A percentile compares a stretch with the other conserved stretches of the same genome.
These are phyloP conservation scores for Candida hispaniensis DNA, from an alignment of 805 yeast species.

Conservation along the genomic window DNA sequence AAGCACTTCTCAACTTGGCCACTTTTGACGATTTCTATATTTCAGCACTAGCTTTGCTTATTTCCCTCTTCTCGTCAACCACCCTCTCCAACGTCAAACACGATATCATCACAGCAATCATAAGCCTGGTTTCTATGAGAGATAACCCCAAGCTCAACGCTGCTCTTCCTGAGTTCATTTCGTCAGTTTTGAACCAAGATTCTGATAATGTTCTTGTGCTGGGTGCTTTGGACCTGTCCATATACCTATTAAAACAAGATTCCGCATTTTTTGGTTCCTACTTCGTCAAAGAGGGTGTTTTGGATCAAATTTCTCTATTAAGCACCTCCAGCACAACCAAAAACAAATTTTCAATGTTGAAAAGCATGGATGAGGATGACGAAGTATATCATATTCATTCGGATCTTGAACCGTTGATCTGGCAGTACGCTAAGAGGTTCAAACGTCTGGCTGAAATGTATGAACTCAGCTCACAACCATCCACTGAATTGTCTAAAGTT, in stretches of 20 bases:
- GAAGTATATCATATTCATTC: slow-evolving; percentile 24
- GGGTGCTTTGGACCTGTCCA: slow-evolving; percentile 42
- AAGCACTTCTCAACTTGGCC: slow-evolving; percentile 25
- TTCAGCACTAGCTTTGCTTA: slow-evolving; percentile 35
- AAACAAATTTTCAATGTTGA: slow-evolving; percentile 21
- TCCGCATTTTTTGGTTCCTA: slow-evolving; percentile 36
- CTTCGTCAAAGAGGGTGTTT: slow-evolving; percentile 65
- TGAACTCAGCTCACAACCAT: neutral
- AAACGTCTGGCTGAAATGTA: slow-evolving; percentile 6
- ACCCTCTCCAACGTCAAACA: slow-evolving; percentile 57
- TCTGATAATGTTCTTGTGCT: slow-evolving; percentile 33
- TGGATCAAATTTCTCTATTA: slow-evolving; percentile 37
- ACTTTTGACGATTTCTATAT: slow-evolving; percentile 28
- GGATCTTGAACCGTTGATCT: slow-evolving; percentile 20
- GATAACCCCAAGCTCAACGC: slow-evolving; percentile 18
- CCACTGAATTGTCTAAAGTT: slow-evolving; percentile 12
- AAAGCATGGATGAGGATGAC: slow-evolving; percentile 14
- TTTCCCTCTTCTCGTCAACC: slow-evolving; percentile 60
- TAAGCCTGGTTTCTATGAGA: slow-evolving; percentile 37
- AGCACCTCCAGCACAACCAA: slow-evolving; percentile 15
- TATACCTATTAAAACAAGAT: slow-evolving; percentile 35
- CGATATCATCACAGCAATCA: slow-evolving; percentile 42
- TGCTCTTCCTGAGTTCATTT: slow-evolving; percentile 26
- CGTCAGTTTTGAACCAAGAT: slow-evolving; percentile 26
- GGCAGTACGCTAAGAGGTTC: slow-evolving; percentile 23